Evolutionary conservation across 805 yeast species (phyloP).

Genomic region (Hanseniaspora occidentalis): DNA sequence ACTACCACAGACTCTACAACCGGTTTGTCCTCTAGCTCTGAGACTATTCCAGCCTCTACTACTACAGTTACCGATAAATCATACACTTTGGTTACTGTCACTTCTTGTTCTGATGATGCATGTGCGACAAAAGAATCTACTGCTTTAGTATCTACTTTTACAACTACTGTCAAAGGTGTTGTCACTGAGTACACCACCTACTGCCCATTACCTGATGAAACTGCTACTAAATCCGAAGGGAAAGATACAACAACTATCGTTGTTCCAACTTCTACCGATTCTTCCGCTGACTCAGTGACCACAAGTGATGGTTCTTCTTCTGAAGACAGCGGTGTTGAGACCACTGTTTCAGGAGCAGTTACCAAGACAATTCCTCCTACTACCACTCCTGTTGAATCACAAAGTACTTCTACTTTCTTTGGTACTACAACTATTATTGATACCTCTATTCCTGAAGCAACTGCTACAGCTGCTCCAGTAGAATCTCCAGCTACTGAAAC

Average conservation of each 20-base stretch:
- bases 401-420: constrained; percentile 45
- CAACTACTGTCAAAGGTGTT: constrained; percentile 23
- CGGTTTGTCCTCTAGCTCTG: constrained; percentile 10
- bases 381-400: constrained; percentile 20
- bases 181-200: constrained; percentile 27
- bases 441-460: not conserved
- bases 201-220: constrained; percentile 16
- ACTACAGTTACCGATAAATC: constrained; percentile 1
- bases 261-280: not conserved
- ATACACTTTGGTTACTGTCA: constrained; percentile 23
- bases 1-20: constrained; percentile 20
- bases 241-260: not conserved
- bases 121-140: constrained; percentile 23
- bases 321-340: not conserved
- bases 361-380: constrained; percentile 18
- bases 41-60: constrained; percentile 14
- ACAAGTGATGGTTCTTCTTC: not conserved
- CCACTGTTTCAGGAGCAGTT: constrained; percentile 1
- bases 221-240: constrained; percentile 7
- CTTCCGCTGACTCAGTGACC: constrained; percentile 9
- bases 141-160: constrained; percentile 24
- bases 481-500: not conserved
- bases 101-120: constrained; percentile 22
- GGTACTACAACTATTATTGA: constrained; percentile 23
- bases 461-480: not conserved